Conservation (phyloP, 73 alveolate species). For the Paramecium biaurelia region DNA sequence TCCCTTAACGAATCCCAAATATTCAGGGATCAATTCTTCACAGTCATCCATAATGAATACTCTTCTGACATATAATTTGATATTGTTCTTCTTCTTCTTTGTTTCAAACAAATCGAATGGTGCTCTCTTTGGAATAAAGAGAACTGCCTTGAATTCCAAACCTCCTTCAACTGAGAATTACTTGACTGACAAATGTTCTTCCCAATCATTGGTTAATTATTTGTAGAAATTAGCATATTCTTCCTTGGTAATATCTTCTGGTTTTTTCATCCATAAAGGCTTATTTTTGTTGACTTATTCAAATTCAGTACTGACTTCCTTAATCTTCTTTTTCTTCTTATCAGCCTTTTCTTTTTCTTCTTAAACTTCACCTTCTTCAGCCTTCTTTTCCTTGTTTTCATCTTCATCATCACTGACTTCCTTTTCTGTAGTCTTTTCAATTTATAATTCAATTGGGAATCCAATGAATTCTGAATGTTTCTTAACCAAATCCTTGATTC, state of each 20-base stretch:
- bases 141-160: slow-evolving; percentile 99
- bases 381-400: slow-evolving; percentile 89
- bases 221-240: slow-evolving; percentile 98
- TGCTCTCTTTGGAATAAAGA: slow-evolving; percentile 99
- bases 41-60: slow-evolving; percentile 99
- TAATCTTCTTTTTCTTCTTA: slow-evolving; percentile 96
- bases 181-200: slow-evolving; percentile 98
- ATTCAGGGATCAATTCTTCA: slow-evolving; percentile 99
- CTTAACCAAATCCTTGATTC: slow-evolving; percentile 96
- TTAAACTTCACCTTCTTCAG: slow-evolving; percentile 82
- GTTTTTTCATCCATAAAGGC: slow-evolving; percentile 99
- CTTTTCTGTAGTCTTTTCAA: slow-evolving; percentile 97
- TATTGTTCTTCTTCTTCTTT: slow-evolving; percentile 98
- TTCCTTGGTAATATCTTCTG: slow-evolving; percentile 98
- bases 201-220: slow-evolving; percentile 99
- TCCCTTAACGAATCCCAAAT: slow-evolving; percentile 98
- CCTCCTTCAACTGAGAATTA: slow-evolving; percentile 99
- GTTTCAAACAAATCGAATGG: slow-evolving; percentile 99
- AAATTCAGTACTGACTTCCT: slow-evolving; percentile 98
- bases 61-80: slow-evolving; percentile 98
- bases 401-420: slow-evolving; percentile 98
- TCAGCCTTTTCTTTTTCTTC: slow-evolving; percentile 90
- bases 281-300: slow-evolving; percentile 99
- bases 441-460: slow-evolving; percentile 97
- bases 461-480: slow-evolving; percentile 99